Base-by-base conservation (phyloP, 1,139 yeast species). In the Pneumocystis wakefieldiae region DNA sequence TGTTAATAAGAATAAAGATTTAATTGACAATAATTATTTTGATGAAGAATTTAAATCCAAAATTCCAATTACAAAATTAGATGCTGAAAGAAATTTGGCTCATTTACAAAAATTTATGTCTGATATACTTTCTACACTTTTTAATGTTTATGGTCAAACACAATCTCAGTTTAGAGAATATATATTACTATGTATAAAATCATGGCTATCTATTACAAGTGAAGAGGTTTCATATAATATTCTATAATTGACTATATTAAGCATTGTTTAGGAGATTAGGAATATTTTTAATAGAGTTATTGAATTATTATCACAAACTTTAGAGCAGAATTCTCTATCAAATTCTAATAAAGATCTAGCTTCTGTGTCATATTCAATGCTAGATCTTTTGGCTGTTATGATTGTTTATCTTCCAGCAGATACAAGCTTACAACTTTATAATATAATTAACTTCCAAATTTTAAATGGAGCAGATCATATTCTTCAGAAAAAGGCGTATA, bases 141-240 rank as follows among this genome's bases (percentile, higher is more conserved):
- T 92, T 78, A 92, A 92, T 70, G 94, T 92, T 38, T 92, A 87
- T 74, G 83, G 94, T 29, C 90, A 90, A 69, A 90, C 97, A 8
- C 76, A 83, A 61, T 86, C 95, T 57, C 95, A 88, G 64, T 81
- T 90, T 28, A 83, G 98, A 73, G 87, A 88, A 24, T 89, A 81
- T 72, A 84, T 92, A 63, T 78, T 90, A 67, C 97, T 90, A 67
- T 84, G 96, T 19, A 87, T 91, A 70, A 94, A 89, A 70, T 81
- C 84, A 0, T 91, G 85, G 73, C 77, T 94, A 67, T 82, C 83
- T 67, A 83, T 92, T 61, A 81, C 89, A n/a, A 78, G 84, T 0
- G 75, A 80, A 39, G 81, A 78, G 57, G 53, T 41, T 41, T 63
- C 57, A 41, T n/a, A 41, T 36, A 32, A 24, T 24, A 42, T 39